phyloP scores from a whole-genome alignment of 495 filamentous ascomycete genomes.

The Talaromyces trachyspermus region DNA sequence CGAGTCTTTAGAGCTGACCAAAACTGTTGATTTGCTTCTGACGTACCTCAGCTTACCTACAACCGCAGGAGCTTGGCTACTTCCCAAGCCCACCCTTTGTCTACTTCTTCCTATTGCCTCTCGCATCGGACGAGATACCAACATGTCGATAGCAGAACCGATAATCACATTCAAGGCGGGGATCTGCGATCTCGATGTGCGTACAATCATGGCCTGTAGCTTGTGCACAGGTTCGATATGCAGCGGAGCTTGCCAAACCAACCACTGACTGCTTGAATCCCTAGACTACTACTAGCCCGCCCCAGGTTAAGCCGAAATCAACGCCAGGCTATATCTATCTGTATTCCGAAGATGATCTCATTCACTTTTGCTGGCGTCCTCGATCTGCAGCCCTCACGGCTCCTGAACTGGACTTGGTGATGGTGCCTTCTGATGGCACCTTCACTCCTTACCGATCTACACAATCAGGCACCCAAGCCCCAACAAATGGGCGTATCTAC shows the following conservation, averaged over 20 bases:
- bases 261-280: conserved; percentile 10
- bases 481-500: conserved; percentile 85
- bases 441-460: conserved; percentile 70
- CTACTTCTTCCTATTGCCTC: conserved; percentile 11
- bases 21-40: not conserved
- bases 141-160: conserved; percentile 66
- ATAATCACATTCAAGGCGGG: conserved; percentile 98
- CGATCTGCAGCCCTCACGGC: conserved; percentile 54
- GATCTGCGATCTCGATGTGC: conserved; percentile 77
- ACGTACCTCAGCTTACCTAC: conserved; percentile 1
- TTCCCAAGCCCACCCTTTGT: not conserved
- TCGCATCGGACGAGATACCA: conserved; percentile 12
- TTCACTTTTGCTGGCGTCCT: conserved; percentile 95
- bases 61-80: not conserved
- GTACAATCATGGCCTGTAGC: conserved; percentile 21
- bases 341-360: conserved; percentile 86
- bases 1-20: not conserved
- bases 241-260: not conserved
- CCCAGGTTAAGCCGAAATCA: conserved; percentile 58
- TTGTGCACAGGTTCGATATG: not conserved
- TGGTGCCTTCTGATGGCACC: conserved; percentile 80
- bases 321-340: conserved; percentile 88
- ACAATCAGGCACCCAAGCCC: conserved; percentile 44
- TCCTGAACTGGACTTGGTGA: conserved; percentile 75
- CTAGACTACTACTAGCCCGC: conserved; percentile 52